Evolutionary conservation across 2,329 filamentous ascomycete species (phyloP).

Genomic region (Didymella segeticola): DNA sequence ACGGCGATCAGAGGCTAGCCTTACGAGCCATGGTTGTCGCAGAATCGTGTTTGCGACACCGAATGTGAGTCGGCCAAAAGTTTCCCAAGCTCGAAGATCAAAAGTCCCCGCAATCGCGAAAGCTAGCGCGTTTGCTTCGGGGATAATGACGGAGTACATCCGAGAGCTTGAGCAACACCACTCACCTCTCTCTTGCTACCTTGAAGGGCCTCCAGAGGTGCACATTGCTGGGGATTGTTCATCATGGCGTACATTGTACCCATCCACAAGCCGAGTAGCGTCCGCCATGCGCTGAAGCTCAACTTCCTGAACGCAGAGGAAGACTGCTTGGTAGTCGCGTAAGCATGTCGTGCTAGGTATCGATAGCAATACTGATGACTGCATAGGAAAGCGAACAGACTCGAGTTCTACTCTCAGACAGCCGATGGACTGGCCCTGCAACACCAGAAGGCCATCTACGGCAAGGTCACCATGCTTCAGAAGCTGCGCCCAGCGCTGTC

Average conservation of each 20-base stretch:
- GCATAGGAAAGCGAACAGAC: conserved; percentile 75
- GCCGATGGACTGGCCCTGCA: conserved; percentile 66
- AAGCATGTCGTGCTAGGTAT: conserved; percentile 48
- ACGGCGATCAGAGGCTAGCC: conserved; percentile 14
- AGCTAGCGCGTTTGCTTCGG: conserved; percentile 24
- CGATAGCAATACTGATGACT: conserved; percentile 17
- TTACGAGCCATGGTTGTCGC: conserved; percentile 37
- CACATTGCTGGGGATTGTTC: not conserved
- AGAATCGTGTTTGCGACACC: conserved; percentile 12
- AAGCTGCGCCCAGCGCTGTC: conserved; percentile 77
- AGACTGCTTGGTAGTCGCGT: conserved; percentile 89
- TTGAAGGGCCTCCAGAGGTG: not conserved
- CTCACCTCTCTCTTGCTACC: conserved; percentile 3
- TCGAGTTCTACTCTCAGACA: conserved; percentile 80
- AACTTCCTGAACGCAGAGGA: conserved; percentile 76
- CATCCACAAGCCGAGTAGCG: conserved; percentile 89
- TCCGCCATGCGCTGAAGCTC: conserved; percentile 85
- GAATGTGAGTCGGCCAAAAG: conserved; percentile 14
- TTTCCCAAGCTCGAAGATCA: conserved; percentile 25
- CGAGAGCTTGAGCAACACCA: conserved; percentile 20
- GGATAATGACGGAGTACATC: conserved; percentile 42
- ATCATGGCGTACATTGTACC: conserved; percentile 93
- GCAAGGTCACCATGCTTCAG: conserved; percentile 84
- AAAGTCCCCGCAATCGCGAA: conserved; percentile 20
- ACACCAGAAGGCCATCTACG: conserved; percentile 77